Evolutionary conservation across 805 yeast genomes (phyloP).

Genomic region (Starmerella potacharoeniae): DNA sequence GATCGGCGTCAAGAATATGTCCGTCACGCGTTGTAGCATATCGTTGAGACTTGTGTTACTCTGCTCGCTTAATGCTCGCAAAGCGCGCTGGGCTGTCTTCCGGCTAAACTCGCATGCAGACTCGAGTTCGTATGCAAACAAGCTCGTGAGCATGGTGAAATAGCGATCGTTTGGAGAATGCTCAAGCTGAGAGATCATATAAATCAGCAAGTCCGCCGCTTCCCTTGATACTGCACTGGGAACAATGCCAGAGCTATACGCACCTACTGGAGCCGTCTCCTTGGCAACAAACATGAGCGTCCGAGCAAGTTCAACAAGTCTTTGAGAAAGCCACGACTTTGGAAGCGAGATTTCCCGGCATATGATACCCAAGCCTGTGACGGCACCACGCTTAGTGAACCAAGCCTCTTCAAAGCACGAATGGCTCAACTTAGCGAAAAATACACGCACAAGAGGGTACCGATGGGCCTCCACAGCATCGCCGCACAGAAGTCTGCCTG

Average conservation of each 20-base stretch:
- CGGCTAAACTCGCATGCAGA: conserved; percentile 78
- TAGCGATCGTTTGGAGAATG: conserved; percentile 50
- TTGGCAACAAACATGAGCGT: conserved; percentile 81
- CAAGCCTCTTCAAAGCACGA: conserved; percentile 83
- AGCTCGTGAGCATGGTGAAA: conserved; percentile 72
- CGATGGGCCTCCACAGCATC: conserved; percentile 50
- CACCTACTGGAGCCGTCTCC: conserved; percentile 34
- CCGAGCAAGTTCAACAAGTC: conserved; percentile 75
- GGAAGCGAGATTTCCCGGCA: conserved; percentile 59
- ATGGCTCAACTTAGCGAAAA: conserved; percentile 77
- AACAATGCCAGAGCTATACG: conserved; percentile 61
- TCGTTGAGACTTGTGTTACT: conserved; percentile 59
- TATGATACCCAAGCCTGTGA: conserved; percentile 66
- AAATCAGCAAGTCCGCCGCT: conserved; percentile 57
- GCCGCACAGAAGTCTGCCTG: conserved; percentile 60
- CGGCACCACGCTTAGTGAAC: conserved; percentile 79
- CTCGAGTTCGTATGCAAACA: conserved; percentile 82
- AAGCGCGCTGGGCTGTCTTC: conserved; percentile 63
- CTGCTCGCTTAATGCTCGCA: conserved; percentile 55
- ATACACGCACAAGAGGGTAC: conserved; percentile 60
- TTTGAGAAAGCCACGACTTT: conserved; percentile 55
- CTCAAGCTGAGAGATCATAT: conserved; percentile 35
- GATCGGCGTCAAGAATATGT: conserved; percentile 75
- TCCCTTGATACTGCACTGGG: conserved; percentile 65
- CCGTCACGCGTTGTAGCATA: conserved; percentile 73